A percentile compares a stretch with the other conserved stretches of the same genome.
Conservation (phyloP, 2,329 filamentous ascomycete genomes). For the Talaromyces sp. region DNA sequence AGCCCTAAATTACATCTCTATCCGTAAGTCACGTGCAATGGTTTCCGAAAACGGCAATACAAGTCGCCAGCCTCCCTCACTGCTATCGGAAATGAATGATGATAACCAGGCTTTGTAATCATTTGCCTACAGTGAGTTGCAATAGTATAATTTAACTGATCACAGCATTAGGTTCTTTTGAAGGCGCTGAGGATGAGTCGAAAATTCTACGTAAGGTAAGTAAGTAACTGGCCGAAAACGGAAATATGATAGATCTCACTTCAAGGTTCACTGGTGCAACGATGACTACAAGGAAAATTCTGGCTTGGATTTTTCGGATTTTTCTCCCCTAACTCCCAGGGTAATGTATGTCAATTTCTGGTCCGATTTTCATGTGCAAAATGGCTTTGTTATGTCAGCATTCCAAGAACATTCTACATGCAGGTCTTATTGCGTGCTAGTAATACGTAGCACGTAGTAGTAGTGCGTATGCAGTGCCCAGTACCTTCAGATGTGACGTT, state of each 20-base stretch:
- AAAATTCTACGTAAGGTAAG: not conserved
- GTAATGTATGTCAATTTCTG: not conserved
- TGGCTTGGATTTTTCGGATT: too few species aligned
- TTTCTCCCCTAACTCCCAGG: not conserved
- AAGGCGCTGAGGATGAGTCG: not conserved
- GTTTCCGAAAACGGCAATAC: not conserved
- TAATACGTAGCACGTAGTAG: not conserved
- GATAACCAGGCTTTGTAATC: not conserved
- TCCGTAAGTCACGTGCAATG: not conserved
- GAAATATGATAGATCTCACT: not conserved
- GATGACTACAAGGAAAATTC: too few species aligned
- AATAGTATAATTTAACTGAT: not conserved
- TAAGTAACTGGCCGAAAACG: not conserved
- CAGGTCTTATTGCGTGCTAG: not conserved
- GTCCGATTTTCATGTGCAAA: not conserved
- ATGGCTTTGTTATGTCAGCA: not conserved
- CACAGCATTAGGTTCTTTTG: not conserved
- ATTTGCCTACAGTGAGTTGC: not conserved
- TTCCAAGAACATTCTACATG: not conserved
- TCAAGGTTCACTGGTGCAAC: not conserved
- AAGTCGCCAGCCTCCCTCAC: not conserved
- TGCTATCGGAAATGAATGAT: not conserved
- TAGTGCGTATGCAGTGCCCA: not conserved
- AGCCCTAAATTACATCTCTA: conserved; percentile 5
- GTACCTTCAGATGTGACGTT: not conserved